Evolutionary conservation across 2,329 filamentous ascomycete species (phyloP), one percentile per base, ranked within the genome.

Genomic region (Neonectria ditissima): DNA sequence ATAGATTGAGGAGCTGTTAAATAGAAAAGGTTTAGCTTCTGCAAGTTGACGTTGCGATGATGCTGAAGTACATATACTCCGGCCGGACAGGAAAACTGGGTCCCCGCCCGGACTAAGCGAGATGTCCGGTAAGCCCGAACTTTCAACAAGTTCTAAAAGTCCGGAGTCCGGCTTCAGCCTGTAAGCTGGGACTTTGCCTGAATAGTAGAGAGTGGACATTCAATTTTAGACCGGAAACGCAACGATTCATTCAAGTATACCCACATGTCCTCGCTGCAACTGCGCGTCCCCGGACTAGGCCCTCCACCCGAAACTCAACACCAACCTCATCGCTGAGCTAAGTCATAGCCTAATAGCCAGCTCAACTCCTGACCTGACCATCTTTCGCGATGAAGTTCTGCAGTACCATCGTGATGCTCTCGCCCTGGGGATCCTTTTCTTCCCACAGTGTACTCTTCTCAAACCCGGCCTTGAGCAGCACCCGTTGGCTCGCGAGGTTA

Each of bases 381-480:
- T 59, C 54, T 14, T 55, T 66, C 28, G 59, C 67, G 18, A 69
- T 61, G 54, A 69, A 79, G 3, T 70, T 75, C 63, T 73, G 65
- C 41, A 79, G 43, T 7, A 57, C 63, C 18, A 69, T 67, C 45
- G 58, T 65, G 16, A 61, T 41, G 8, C 58, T 61, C 41, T 43
- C 8, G 48, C 71, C 70, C 13, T 65, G 57, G 3, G 59, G 20
- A 48, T 79, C 75, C 11, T 62, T 55, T 52, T 79, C 74, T 6
- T 66, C 60, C 77, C 79, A 85, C 26, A 67, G 75, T 68, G 81
- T 81, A 45, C 81, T 80, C 39, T 81, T 70, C 68, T 77, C 76
- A 66, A 91, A 88, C 1, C 88, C 88, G 14, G 73, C 76, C 72
- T 90, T 91, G 51, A 74, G 69, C 58, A 92, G 67, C 8, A 92